Base-by-base conservation (phyloP, 805 yeast species). In the Metschnikowia colocasiae region DNA sequence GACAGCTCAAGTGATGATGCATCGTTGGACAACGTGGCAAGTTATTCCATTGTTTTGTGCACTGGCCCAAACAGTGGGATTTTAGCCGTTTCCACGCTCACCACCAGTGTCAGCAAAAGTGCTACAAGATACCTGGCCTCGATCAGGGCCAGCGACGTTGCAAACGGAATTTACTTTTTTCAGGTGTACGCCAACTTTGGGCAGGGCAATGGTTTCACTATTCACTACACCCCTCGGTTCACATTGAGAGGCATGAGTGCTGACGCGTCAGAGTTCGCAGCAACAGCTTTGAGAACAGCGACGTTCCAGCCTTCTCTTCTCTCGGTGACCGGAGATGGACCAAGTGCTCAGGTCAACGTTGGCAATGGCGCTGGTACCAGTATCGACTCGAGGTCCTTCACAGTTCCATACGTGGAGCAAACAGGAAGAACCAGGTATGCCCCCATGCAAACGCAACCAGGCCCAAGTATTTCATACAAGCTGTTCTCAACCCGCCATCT, bases 401-500 rank as follows among this genome's bases (percentile, higher is more conserved):
- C 83, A 2, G 69, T 90, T 6, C 77, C 95, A 2, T 92, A 91
- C 68, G 78, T 87, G 2, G 53, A 57, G 57, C 98, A 92, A 69
- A 84, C 94, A 0, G 96, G 96, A 26, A 65, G 56, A 18, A 80
- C 87, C 8, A 78, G 91, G 57, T 87, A 68, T 64, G 97, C 98
- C 1, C 97, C 97, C 45, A 88, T 90, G 96, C 97, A 91, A 68
- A 63, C 74, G 49, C 96, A 89, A 67, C 97, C 99, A 5, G 87
- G 84, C 3, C 59, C 85, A 1, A 69, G 68, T 8, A 79, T 89
- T 22, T 86, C 96, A 0, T 79, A 73, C 32, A 74, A 84, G 8
- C 66, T 83, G 3, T 85, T 91, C 83, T 62, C 84, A 9, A 76
- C 82, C 55, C 73, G 80, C 54, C 83, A 67, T 62, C 81, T 92